phyloP scores from a whole-genome alignment of 345 rosid genomes.

The Microthlaspi erraticum region DNA sequence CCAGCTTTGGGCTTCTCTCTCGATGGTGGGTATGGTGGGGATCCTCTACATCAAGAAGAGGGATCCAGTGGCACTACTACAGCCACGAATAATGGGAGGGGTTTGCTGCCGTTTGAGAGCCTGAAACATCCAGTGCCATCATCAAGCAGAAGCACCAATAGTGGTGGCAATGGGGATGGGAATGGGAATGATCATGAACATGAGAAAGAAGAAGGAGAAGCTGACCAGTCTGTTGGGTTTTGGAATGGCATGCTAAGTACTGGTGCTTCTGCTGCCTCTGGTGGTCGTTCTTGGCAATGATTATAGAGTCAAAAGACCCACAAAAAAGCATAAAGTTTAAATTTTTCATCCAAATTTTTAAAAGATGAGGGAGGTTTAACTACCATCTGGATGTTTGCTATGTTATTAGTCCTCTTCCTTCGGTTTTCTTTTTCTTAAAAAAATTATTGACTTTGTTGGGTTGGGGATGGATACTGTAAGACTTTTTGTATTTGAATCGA shows the following conservation, averaged over 20 bases:
- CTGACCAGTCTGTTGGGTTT: slow-evolving; percentile 40
- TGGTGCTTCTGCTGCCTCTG: slow-evolving; percentile 39
- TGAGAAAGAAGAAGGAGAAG: slow-evolving; percentile 35
- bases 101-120: slow-evolving; percentile 42
- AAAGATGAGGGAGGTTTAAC: slow-evolving; percentile 28
- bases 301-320: slow-evolving; percentile 13
- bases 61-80: slow-evolving; percentile 26
- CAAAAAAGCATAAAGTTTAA: background rate
- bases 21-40: slow-evolving; percentile 39
- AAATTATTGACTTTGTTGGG: slow-evolving; percentile 32
- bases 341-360: slow-evolving; percentile 38
- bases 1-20: slow-evolving; percentile 44
- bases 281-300: slow-evolving; percentile 41
- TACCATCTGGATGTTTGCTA: slow-evolving; percentile 28
- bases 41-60: slow-evolving; percentile 34
- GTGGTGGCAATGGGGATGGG: slow-evolving; percentile 19
- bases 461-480: slow-evolving; percentile 38
- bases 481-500: slow-evolving; percentile 38
- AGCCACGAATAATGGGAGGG: slow-evolving; percentile 26
- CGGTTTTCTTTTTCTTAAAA: background rate
- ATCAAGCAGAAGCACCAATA: slow-evolving; percentile 42
- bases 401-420: slow-evolving; percentile 11
- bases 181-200: slow-evolving; percentile 21
- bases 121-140: slow-evolving; percentile 42
- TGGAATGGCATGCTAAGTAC: slow-evolving; percentile 44